Percentiles rank a stretch among this genome's conserved stretches.
Conservation (phyloP, 2,329 filamentous ascomycete genomes). For the Fusarium albidum region DNA sequence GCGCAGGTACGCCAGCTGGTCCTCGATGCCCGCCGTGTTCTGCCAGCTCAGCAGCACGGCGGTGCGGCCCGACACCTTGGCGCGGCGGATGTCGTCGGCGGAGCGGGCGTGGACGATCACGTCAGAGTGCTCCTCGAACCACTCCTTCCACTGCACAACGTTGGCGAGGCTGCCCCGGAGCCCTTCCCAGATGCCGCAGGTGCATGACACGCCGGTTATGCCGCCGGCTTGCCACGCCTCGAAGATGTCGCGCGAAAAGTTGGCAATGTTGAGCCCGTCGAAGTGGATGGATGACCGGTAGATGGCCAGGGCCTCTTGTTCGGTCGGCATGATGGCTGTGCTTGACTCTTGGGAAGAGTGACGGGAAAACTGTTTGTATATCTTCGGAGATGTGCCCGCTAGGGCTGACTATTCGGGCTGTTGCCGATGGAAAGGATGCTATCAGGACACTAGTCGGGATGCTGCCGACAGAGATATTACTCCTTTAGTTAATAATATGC, state of each 20-base stretch:
- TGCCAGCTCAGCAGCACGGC: slow-evolving; percentile 51
- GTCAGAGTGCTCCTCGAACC: slow-evolving; percentile 51
- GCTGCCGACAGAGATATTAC: slow-evolving; percentile 4
- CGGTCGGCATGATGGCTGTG: slow-evolving; percentile 43
- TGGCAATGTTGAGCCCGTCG: slow-evolving; percentile 51
- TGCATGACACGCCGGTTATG: slow-evolving; percentile 52
- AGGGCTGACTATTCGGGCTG: neutral
- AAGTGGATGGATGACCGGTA: slow-evolving; percentile 49
- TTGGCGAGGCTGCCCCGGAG: slow-evolving; percentile 49
- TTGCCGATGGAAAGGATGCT: neutral
- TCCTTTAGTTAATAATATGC: neutral
- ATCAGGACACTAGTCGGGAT: neutral
- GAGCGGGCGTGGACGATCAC: slow-evolving; percentile 49
- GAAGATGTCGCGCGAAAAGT: slow-evolving; percentile 50
- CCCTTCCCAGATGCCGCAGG: slow-evolving; percentile 50
- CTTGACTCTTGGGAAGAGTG: slow-evolving; percentile 1
- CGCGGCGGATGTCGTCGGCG: slow-evolving; percentile 47
- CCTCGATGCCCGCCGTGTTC: slow-evolving; percentile 52
- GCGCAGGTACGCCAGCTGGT: slow-evolving; percentile 48
- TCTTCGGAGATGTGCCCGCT: neutral
- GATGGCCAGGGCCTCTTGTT: slow-evolving; percentile 46
- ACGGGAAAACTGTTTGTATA: neutral
- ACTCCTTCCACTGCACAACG: slow-evolving; percentile 52
- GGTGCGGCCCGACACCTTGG: slow-evolving; percentile 47
- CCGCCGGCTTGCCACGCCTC: slow-evolving; percentile 49